Conservation (phyloP, 73 alveolate genomes). For the Symbiodinium pilosum region DNA sequence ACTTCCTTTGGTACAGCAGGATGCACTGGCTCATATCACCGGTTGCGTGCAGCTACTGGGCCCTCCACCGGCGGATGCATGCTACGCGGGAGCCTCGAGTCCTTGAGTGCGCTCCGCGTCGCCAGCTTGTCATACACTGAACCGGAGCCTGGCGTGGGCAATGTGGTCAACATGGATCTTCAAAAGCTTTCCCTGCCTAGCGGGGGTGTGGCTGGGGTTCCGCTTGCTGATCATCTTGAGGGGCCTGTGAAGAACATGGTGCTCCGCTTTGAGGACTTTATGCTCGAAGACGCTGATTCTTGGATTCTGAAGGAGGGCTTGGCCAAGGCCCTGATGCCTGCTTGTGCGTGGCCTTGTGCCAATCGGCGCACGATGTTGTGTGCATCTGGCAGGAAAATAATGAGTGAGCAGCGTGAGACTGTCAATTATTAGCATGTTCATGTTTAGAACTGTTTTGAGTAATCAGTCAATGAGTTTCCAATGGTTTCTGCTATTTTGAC, state of each 20-base stretch:
- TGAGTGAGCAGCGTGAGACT: too few species aligned
- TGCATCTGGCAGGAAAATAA: too few species aligned
- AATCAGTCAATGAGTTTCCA: not conserved
- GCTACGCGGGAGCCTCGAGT: not conserved
- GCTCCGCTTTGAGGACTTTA: not conserved
- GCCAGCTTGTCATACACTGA: not conserved
- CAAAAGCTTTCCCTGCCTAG: not conserved
- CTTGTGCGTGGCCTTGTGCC: too few species aligned
- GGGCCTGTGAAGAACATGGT: not conserved
- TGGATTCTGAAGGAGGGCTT: too few species aligned
- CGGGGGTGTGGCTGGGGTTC: not conserved
- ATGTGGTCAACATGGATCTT: not conserved
- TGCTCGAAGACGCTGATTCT: not conserved
- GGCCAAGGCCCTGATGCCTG: too few species aligned
- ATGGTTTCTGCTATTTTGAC: not conserved
- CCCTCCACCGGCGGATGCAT: not conserved
- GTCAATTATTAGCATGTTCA: not conserved
- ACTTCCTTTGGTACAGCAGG: not conserved
- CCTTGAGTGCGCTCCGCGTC: not conserved
- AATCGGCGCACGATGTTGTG: too few species aligned
- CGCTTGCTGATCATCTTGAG: not conserved
- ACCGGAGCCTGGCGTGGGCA: slow-evolving; percentile 21
- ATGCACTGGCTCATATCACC: too few species aligned
- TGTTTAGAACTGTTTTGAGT: not conserved
- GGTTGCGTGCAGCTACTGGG: too few species aligned